Percentiles rank a stretch among this genome's conserved stretches.
Evolutionary conservation across 306 rosid species (phyloP).

Genomic region (Glycine soja): DNA sequence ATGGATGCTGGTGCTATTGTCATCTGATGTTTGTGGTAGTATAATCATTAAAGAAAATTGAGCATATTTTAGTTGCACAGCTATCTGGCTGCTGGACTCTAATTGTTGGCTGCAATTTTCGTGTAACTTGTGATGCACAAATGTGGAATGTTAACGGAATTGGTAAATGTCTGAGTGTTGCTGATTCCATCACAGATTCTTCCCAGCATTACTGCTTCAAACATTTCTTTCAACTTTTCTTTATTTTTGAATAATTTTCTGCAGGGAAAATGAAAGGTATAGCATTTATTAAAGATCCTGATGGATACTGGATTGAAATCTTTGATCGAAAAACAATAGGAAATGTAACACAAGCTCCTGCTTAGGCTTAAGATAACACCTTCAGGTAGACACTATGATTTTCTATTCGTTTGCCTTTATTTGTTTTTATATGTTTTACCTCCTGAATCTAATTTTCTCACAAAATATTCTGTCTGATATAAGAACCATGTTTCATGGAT

Average conservation of each 20-base stretch:
- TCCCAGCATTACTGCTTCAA: conserved; percentile 23
- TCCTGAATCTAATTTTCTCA: neutral
- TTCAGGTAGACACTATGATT: conserved; percentile 37
- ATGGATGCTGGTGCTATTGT: conserved; percentile 13
- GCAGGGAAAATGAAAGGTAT: conserved; percentile 95
- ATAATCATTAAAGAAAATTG: conserved; percentile 9
- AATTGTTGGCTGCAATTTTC: conserved; percentile 25
- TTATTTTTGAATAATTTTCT: conserved; percentile 28
- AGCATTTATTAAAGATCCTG: conserved; percentile 95
- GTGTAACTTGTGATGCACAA: conserved; percentile 22
- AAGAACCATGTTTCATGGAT: neutral
- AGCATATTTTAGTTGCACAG: conserved; percentile 14
- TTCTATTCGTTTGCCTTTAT: conserved; percentile 15
- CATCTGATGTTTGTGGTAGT: conserved; percentile 6
- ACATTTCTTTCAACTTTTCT: neutral
- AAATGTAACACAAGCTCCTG: conserved; percentile 42
- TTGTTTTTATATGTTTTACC: neutral
- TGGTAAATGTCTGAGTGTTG: conserved; percentile 1
- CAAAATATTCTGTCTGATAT: neutral
- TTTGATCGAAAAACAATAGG: conserved; percentile 79
- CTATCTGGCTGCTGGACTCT: neutral
- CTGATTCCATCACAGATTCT: conserved; percentile 8
- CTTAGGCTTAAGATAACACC: conserved; percentile 59
- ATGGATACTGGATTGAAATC: conserved; percentile 96
- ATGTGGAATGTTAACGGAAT: neutral